Percentiles rank a stretch among this genome's conserved stretches.
Conservation (phyloP, 164 flowering plant species). For the Nymphaea thermarum region DNA sequence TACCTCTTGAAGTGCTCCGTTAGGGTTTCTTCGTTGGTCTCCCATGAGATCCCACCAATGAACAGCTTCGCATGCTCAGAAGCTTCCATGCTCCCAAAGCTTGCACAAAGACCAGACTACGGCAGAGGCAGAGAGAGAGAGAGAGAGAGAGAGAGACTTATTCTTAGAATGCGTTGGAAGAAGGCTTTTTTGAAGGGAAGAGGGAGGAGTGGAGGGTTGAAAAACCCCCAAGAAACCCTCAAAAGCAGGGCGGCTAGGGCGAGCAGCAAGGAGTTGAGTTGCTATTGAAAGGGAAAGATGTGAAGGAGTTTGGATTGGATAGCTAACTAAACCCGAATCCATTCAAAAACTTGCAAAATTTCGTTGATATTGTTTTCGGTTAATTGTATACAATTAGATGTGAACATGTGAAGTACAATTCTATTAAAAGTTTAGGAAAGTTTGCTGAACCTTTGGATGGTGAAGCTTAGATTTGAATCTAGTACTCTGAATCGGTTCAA, state of each 20-base stretch:
- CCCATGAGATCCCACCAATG: constrained; percentile 60
- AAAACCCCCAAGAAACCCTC: background rate
- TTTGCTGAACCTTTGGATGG: no score
- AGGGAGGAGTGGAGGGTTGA: background rate
- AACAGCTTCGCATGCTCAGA: constrained; percentile 43
- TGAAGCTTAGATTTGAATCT: no score
- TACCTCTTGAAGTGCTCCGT: constrained; percentile 39
- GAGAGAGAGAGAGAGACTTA: background rate
- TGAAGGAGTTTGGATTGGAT: background rate
- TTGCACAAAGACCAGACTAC: background rate
- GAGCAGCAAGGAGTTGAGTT: no score
- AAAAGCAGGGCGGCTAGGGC: no score
- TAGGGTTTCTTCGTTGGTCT: constrained; percentile 42
- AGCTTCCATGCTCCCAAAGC: background rate
- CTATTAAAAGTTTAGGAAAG: no score
- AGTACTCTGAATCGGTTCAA: no score
- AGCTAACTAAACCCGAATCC: no score
- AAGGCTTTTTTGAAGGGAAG: background rate
- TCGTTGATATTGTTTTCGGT: no score
- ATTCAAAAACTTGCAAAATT: no score
- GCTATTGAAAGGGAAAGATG: background rate
- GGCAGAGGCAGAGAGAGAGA: background rate
- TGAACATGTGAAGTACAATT: no score
- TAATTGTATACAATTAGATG: no score
- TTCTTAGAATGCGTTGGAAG: no score